Evolutionary conservation across 208 protist species (phyloP), one percentile per base, ranked within the genome.

Genomic region (Herpetomonas samuelpessoai): DNA sequence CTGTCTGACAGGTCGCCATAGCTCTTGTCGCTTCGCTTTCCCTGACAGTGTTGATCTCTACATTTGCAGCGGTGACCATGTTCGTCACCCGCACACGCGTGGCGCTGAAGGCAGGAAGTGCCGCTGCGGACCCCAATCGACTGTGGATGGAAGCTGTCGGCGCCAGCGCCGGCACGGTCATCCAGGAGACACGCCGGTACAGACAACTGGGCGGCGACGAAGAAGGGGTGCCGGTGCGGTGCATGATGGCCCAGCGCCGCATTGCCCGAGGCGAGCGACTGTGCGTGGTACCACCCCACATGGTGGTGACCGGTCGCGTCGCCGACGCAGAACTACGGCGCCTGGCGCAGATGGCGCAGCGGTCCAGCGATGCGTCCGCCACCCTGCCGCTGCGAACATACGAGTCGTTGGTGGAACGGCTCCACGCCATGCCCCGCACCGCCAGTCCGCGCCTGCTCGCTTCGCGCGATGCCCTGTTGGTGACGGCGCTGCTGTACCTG

Each of bases 241-340:
- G 73, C 19, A 28, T 91, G 6, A 68, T 94, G 14, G 83, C 87
- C 4, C 56, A 47, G 25, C 58, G 52, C 19, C 35, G 47, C 63
- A 71, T 94, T 48, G 71, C 60, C 27, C 76, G 83, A 22, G 87
- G 87, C 10, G 83, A 94, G 60, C 70, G 62, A 35, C 58, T 94
- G 14, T 75, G 64, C 7, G 71, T 71, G 3, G 68, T 94, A 2
- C 68, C 64, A 9, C 41, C 29, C 12, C 59, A 79, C 19, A 57
- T 73, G 49, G 63, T 94, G 28, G 54, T 94, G 55, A 73, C 71
- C 18, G 87, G 87, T 7, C 52, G 66, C 30, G 60, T 47, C 16
- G 83, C 87, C 4, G 54, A 57, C 16, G 19, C 62, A 19, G 27
- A 85, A 19, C 55, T 91, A 27, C 78, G 63, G 18, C 62, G 53